Base-by-base conservation (phyloP, 2,329 filamentous ascomycete genomes). In the Penicillium sp. region DNA sequence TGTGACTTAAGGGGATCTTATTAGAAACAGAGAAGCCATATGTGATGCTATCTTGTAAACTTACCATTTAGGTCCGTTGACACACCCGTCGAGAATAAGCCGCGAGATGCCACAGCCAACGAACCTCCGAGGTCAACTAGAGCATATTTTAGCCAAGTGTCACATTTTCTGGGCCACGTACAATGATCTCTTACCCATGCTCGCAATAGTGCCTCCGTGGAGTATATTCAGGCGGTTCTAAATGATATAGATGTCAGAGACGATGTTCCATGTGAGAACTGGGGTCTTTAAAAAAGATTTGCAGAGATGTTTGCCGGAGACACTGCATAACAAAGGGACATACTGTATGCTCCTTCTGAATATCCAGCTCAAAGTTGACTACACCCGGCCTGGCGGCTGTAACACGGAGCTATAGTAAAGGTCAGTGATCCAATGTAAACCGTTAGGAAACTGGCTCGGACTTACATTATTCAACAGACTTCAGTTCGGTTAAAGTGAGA, bases 131-230 rank as follows among this genome's bases (percentile, higher is more conserved):
- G 80, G 61, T 88, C 85, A 45, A 86, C 84, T 82, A 31, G 15
- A 18, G 15, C 27, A 50, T 31, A 31, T 12, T 21, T 46, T 31
- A 41, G 40, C 37, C 4, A 57, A 51, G 25, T 7, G n/a, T 12
- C 34, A n/a, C 1, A 9, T 35, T 2, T n/a, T n/a, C 25, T 18
- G n/a, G 25, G 16, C 31, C 4, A 45, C 23, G 23, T 18, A n/a
- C 8, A 21, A 29, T n/a, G 23, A 25, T 31, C 29, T 55, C 69
- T 50, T 71, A 77, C 77, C 77, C 79, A 82, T 80, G 67, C 82
- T 84, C 6, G 85, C 85, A 57, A 88, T 85, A 1, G 86, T 86
- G 16, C 85, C 85, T 55, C 85, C 85, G 72, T 88, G 85, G 34
- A 88, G 79, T 59, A 86, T 88, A 35, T 81, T 81, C 21, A 88